Conservation (phyloP, 345 rosid genomes). For the Citrus cavaleriei region DNA sequence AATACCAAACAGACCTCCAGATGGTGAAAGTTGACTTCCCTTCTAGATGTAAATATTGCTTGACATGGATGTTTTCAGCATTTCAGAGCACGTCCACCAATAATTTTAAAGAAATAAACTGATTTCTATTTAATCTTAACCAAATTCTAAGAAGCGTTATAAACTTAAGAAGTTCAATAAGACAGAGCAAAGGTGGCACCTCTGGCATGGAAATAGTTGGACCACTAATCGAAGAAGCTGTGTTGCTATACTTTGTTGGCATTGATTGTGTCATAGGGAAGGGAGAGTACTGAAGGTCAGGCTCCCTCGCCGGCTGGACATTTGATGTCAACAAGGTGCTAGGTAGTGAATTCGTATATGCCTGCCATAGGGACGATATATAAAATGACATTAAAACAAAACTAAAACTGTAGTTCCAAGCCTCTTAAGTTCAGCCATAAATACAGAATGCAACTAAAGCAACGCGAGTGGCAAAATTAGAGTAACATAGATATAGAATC, state of each 20-base stretch:
- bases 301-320: conserved; percentile 72
- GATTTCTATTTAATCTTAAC: not conserved
- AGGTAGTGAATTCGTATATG: conserved; percentile 71
- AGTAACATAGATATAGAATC: not conserved
- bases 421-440: not conserved
- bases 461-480: not conserved
- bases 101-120: not conserved
- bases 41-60: not conserved
- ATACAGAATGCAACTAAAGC: not conserved
- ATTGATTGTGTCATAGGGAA: conserved; percentile 64
- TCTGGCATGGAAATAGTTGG: conserved; percentile 75
- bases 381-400: not conserved
- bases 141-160: not conserved
- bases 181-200: conserved; percentile 32
- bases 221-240: conserved; percentile 64
- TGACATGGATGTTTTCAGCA: not conserved
- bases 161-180: not conserved
- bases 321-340: conserved; percentile 65
- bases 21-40: not conserved
- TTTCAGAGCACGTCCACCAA: not conserved
- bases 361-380: conserved; percentile 42
- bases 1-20: not conserved
- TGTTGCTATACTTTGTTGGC: conserved; percentile 62
- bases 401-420: not conserved
- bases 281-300: conserved; percentile 78